Evolutionary conservation across 176 grass and related monocot species (phyloP).

Genomic region (Aegilops sharonensis): DNA sequence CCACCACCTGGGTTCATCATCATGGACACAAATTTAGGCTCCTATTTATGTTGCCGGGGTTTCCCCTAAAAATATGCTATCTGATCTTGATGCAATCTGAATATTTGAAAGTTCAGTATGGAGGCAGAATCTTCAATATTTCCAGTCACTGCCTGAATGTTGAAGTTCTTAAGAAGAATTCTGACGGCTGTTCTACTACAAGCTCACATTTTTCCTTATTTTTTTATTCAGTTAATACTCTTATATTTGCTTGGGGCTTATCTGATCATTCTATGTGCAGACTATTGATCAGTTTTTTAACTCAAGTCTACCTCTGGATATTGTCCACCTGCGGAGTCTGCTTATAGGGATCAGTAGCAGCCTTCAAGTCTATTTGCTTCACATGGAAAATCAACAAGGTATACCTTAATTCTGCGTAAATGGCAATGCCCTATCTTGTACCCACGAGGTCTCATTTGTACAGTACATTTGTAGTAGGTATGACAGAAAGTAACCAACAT

Average conservation of each 20-base stretch:
- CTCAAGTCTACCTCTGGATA: slow-evolving; percentile 65
- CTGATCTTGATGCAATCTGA: background rate
- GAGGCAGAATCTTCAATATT: slow-evolving; percentile 19
- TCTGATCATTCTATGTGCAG: slow-evolving; percentile 48
- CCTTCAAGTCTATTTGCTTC: slow-evolving; percentile 79
- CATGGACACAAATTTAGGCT: background rate
- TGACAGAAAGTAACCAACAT: background rate
- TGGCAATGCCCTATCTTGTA: slow-evolving; percentile 18
- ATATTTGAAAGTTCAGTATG: slow-evolving; percentile 1
- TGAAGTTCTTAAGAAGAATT: background rate
- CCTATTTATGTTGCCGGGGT: background rate
- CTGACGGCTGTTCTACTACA: background rate
- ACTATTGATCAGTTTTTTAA: slow-evolving; percentile 83
- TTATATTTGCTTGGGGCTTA: slow-evolving; percentile 31
- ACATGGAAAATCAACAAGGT: slow-evolving; percentile 90
- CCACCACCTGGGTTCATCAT: background rate
- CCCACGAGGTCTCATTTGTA: background rate
- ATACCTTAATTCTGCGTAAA: slow-evolving; percentile 26
- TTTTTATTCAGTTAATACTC: slow-evolving; percentile 12
- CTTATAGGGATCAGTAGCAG: slow-evolving; percentile 73
- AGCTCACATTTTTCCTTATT: background rate
- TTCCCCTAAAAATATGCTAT: slow-evolving; percentile 2
- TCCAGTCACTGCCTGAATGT: background rate
- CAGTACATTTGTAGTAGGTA: background rate
- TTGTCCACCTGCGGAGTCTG: slow-evolving; percentile 73